Percentiles rank a stretch among this genome's conserved stretches.
Conservation (phyloP, 1,284 basidiomycete genomes). For the Malassezia psittaci region DNA sequence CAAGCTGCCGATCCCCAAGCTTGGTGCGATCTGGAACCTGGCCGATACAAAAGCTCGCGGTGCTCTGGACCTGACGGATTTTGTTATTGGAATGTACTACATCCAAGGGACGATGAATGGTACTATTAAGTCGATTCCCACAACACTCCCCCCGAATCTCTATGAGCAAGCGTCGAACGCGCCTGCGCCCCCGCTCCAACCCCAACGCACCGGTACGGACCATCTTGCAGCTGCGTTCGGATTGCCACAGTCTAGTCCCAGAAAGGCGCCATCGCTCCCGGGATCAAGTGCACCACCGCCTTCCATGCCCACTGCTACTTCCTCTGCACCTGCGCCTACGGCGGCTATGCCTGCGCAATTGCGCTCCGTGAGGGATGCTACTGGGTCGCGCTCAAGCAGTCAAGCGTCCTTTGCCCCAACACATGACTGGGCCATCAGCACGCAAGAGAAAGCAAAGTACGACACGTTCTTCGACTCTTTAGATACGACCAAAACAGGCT, state of each 20-base stretch:
- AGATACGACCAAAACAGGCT: slow-evolving; percentile 66
- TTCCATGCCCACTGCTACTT: slow-evolving; percentile 55
- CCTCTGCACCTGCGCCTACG: slow-evolving; percentile 31
- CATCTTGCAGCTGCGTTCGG: slow-evolving; percentile 13
- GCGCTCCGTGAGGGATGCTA: too few species aligned
- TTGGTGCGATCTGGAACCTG: slow-evolving; percentile 90
- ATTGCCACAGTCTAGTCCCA: slow-evolving; percentile 20
- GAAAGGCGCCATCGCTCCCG: background rate
- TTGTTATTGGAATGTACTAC: slow-evolving; percentile 83
- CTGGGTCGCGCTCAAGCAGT: slow-evolving; percentile 51
- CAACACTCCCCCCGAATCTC: slow-evolving; percentile 70
- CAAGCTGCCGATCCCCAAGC: slow-evolving; percentile 73
- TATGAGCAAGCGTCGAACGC: slow-evolving; percentile 62
- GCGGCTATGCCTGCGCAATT: too few species aligned
- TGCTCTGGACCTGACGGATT: slow-evolving; percentile 77
- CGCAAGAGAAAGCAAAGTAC: slow-evolving; percentile 66
- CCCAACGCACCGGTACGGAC: slow-evolving; percentile 15
- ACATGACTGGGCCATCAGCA: slow-evolving; percentile 70
- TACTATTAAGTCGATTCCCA: slow-evolving; percentile 64
- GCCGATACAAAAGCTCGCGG: slow-evolving; percentile 90
- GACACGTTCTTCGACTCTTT: slow-evolving; percentile 76
- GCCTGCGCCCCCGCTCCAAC: slow-evolving; percentile 7
- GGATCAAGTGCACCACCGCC: background rate
- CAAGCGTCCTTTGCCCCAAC: slow-evolving; percentile 27
- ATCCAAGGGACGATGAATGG: slow-evolving; percentile 79